Base-by-base conservation (phyloP, 1,284 basidiomycete genomes). In the Sporisorium graminicola region DNA sequence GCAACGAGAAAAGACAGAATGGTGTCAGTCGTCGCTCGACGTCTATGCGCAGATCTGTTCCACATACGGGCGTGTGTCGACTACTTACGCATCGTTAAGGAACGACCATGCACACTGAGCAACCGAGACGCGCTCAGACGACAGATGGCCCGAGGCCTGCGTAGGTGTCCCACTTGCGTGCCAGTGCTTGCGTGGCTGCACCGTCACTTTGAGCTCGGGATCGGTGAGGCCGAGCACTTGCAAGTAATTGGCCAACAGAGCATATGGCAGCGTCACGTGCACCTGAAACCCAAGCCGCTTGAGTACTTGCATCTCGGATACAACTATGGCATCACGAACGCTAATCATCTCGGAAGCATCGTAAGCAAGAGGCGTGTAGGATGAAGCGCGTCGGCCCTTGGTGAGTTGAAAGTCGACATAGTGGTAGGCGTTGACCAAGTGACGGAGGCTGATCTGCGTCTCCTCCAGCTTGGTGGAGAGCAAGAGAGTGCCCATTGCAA, bases 391-490 rank as follows among this genome's bases (percentile, higher is more conserved):
- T 8, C 18, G 16, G 10, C 16, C 5, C 27, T 40, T 31, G n/a
- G 31, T 42, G 26, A 70, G 27, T 1, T 51, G 68, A 22, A n/a
- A 61, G 22, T 20, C 27, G 29, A 98, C 89, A 58, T 93, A 90
- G 87, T 98, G 93, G 86, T 93, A 98, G 50, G 94, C 91, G 85
- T 98, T 98, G 87, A 98, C 91, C 69, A 99, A 90, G 84, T 98
- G 94, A 29, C 96, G 91, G 86, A 98, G 92, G 14, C 94, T 90
- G 9, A 96, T 86, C 0, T 94, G 92, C 69, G 93, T 94, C 87
- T 99, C 96, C 87, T 97, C 94, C 14, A 99, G 89, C 86, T 99
- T 99, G 1, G 95, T 95, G 0, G 95, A 93, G 54, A 99, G 90
- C 84, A 95, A 97, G 16, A 99, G 89, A 0, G 93, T 91, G 13